A percentile compares a stretch with the other conserved stretches of the same genome.
Evolutionary conservation across 148 eudicot species (phyloP).

Genomic region (Chenopodium berlandieri): DNA sequence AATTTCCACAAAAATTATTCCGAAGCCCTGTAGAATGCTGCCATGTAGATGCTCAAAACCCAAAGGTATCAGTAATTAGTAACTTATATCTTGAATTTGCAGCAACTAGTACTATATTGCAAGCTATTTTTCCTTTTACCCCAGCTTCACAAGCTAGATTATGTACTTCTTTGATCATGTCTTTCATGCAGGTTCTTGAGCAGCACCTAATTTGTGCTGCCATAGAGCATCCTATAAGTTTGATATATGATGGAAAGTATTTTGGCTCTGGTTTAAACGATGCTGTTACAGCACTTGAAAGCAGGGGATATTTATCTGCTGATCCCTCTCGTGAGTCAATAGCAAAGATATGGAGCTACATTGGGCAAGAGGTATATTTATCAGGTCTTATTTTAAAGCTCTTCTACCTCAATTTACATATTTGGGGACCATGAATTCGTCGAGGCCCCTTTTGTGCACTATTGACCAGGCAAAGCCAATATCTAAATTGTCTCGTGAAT

Average conservation of each 20-base stretch:
- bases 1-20: slow-evolving; percentile 81
- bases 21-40: slow-evolving; percentile 84
- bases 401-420: background rate
- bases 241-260: slow-evolving; percentile 64
- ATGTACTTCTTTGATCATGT: background rate
- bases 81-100: background rate
- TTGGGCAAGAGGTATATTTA: slow-evolving; percentile 73
- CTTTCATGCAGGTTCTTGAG: slow-evolving; percentile 64
- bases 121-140: background rate
- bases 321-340: slow-evolving; percentile 54
- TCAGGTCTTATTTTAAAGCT: background rate
- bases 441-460: background rate
- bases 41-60: slow-evolving; percentile 83
- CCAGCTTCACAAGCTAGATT: background rate
- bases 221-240: slow-evolving; percentile 75
- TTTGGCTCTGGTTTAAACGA: slow-evolving; percentile 69
- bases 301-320: slow-evolving; percentile 54
- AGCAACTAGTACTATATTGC: background rate
- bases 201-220: slow-evolving; percentile 90
- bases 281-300: slow-evolving; percentile 53
- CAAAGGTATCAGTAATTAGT: slow-evolving; percentile 46
- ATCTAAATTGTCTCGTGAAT: background rate
- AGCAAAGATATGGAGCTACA: slow-evolving; percentile 72
- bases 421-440: background rate
- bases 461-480: background rate